Base-by-base conservation (phyloP, 1,284 basidiomycete species). In the Taiwanofungus camphoratus region DNA sequence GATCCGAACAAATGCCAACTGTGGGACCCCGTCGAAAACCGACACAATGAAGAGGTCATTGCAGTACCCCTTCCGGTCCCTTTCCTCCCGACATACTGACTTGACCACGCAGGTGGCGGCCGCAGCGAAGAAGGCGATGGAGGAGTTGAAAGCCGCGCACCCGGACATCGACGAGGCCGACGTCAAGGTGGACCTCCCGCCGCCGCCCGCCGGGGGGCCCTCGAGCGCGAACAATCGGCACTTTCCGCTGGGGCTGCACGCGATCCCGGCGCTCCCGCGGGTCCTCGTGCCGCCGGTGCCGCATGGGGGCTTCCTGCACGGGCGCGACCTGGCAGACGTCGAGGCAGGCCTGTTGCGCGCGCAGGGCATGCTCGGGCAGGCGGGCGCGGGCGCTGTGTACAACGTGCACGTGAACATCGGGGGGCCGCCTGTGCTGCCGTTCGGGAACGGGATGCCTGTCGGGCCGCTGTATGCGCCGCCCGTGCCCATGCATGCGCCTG, bases 21-120 rank as follows among this genome's bases (percentile, higher is more conserved):
- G 2, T 91, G 84, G 83, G 88, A 91, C 46, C 52, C 68, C 3
- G 72, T 80, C 1, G 84, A 85, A 45, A 64, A 74, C 44, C 68
- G 80, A 18, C 81, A 85, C 56, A 71, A 67, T 15, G 70, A 78
- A 40, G 85, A 88, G 65, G 85, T 84, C 50, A 38, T 67, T 60
- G 15, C 31, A 35, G 8, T 21, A 31, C 20, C 39, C 19, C 40
- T n/a, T 13, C 26, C 37, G 39, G 18, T n/a, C 15, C 13, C 15
- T 23, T 30, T 6, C n/a, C 39, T 38, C 31, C 36, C 34, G 22
- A 23, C 27, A 31, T 16, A 32, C 18, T 21, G 19, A 37, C 20
- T 22, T 22, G 49, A 12, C 20, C 32, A 35, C 44, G 30, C 48
- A 89, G 85, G 80, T 89, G n/a, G 70, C 75, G 27, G 73, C 68